These are phyloP conservation scores for Pestalotiopsis sp. DNA, from an alignment of 2,329 filamentous ascomycete genomes.

Conservation along the genomic window DNA sequence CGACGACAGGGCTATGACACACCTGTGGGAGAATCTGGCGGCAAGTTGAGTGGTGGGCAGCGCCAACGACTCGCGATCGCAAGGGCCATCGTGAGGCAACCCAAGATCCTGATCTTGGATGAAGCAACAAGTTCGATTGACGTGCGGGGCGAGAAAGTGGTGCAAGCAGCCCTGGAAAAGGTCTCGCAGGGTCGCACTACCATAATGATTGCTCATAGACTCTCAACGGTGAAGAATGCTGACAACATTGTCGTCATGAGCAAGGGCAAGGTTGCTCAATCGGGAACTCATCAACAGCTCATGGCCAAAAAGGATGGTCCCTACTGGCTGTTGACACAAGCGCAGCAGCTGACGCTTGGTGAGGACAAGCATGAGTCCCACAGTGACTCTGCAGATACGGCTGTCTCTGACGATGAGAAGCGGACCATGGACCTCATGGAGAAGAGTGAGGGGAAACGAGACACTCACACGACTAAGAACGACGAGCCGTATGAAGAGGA, in stretches of 20 bases:
- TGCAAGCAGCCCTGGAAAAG: conserved; percentile 58
- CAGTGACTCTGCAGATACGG: conserved; percentile 31
- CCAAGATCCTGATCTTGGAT: conserved; percentile 67
- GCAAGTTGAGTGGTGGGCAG: conserved; percentile 69
- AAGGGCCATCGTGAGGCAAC: conserved; percentile 64
- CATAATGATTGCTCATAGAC: conserved; percentile 66
- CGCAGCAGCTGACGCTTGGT: conserved; percentile 58
- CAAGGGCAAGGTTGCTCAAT: conserved; percentile 70
- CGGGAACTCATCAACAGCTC: conserved; percentile 75
- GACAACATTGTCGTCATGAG: conserved; percentile 44
- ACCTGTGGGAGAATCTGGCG: conserved; percentile 65
- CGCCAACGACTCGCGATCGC: conserved; percentile 69
- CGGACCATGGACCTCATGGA: conserved; percentile 42
- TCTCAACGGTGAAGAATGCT: conserved; percentile 53
- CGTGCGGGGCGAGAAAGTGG: conserved; percentile 47
- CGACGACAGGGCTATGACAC: conserved; percentile 57
- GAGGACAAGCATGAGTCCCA: conserved; percentile 37
- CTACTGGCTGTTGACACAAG: conserved; percentile 68
- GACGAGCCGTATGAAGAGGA: conserved; percentile 9
- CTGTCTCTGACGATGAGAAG: conserved; percentile 30
- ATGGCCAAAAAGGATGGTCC: conserved; percentile 61
- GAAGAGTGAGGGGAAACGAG: conserved; percentile 25
- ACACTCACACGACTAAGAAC: conserved; percentile 3
- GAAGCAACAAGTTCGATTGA: conserved; percentile 66
- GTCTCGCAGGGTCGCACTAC: conserved; percentile 63